A percentile compares a stretch with the other conserved stretches of the same genome.
phyloP scores from a whole-genome alignment of 805 yeast species.

The Candida sanyiensis region DNA sequence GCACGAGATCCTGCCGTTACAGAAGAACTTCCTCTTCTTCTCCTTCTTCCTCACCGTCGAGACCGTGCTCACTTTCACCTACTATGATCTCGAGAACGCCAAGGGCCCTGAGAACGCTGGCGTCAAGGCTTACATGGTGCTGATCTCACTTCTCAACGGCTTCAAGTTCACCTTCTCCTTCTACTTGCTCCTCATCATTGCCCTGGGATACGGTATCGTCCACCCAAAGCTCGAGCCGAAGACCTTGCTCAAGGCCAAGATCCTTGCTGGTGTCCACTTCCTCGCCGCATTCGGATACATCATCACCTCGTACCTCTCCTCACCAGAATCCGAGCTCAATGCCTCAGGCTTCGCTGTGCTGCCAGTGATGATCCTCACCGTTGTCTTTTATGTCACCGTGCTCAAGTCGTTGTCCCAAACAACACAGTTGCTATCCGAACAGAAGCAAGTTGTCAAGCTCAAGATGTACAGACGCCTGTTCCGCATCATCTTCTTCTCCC shows the following conservation, averaged over 20 bases:
- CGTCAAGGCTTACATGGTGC: slow-evolving; percentile 67
- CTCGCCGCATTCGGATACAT: slow-evolving; percentile 48
- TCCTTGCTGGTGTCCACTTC: slow-evolving; percentile 53
- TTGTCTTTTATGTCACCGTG: slow-evolving; percentile 68
- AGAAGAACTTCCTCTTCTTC: slow-evolving; percentile 83
- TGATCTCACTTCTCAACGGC: slow-evolving; percentile 75
- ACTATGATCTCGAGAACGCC: slow-evolving; percentile 76
- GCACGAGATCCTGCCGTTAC: slow-evolving; percentile 82
- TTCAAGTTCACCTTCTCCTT: slow-evolving; percentile 82
- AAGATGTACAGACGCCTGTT: slow-evolving; percentile 78
- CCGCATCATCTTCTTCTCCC: slow-evolving; percentile 65
- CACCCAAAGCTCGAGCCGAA: slow-evolving; percentile 74
- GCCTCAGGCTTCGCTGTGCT: slow-evolving; percentile 54
- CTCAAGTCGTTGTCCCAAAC: slow-evolving; percentile 71
- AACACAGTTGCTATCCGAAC: slow-evolving; percentile 65
- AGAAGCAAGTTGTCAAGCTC: slow-evolving; percentile 88
- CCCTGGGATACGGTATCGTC: slow-evolving; percentile 93
- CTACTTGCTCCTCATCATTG: slow-evolving; percentile 76
- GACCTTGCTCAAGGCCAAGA: slow-evolving; percentile 64
- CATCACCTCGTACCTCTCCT: slow-evolving; percentile 45
- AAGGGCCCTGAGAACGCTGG: slow-evolving; percentile 43
- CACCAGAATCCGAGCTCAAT: slow-evolving; percentile 44
- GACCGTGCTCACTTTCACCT: slow-evolving; percentile 84
- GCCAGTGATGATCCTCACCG: slow-evolving; percentile 67
- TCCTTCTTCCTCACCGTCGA: slow-evolving; percentile 78